These are phyloP conservation scores for Olyra latifolia DNA, from an alignment of 176 grass and related monocot genomes.

Conservation along the genomic window DNA sequence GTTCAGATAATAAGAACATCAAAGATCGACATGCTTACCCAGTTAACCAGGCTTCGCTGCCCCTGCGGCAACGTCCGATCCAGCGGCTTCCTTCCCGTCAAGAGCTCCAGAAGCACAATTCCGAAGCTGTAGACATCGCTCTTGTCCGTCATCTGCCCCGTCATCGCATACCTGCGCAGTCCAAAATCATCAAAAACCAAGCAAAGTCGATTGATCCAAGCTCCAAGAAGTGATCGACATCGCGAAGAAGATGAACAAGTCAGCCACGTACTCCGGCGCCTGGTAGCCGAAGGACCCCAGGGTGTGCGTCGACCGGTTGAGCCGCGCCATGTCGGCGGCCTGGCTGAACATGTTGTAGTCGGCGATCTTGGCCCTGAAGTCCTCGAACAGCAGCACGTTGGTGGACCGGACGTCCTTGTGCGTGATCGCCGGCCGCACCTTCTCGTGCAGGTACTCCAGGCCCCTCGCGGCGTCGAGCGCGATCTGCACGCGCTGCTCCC, in stretches of 20 bases:
- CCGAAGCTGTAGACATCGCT: conserved; percentile 72
- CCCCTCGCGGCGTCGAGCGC: conserved; percentile 63
- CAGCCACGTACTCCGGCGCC: conserved; percentile 51
- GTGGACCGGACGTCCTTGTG: conserved; percentile 64
- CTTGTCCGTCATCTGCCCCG: conserved; percentile 47
- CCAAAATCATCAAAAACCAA: neutral
- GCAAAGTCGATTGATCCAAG: neutral
- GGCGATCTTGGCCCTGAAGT: conserved; percentile 53
- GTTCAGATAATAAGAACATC: neutral
- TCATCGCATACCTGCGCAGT: conserved; percentile 51
- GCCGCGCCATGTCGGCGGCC: conserved; percentile 54
- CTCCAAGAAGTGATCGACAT: neutral
- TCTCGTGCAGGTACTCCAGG: conserved; percentile 75
- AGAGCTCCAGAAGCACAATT: conserved; percentile 54
- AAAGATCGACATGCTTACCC: conserved; percentile 34
- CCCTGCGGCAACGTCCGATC: conserved; percentile 57
- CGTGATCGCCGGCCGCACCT: conserved; percentile 41
- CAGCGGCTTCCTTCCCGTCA: conserved; percentile 63
- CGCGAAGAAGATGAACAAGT: neutral
- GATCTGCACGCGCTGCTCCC: conserved; percentile 52
- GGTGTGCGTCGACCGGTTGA: conserved; percentile 57
- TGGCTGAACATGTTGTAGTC: conserved; percentile 80
- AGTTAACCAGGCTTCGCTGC: conserved; percentile 55
- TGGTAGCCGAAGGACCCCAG: conserved; percentile 69
- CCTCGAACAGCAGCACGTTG: conserved; percentile 70